A percentile compares a stretch with the other conserved stretches of the same genome.
These are phyloP conservation scores for Botrytis fabae DNA, from an alignment of 2,329 filamentous ascomycete species.

Conservation along the genomic window DNA sequence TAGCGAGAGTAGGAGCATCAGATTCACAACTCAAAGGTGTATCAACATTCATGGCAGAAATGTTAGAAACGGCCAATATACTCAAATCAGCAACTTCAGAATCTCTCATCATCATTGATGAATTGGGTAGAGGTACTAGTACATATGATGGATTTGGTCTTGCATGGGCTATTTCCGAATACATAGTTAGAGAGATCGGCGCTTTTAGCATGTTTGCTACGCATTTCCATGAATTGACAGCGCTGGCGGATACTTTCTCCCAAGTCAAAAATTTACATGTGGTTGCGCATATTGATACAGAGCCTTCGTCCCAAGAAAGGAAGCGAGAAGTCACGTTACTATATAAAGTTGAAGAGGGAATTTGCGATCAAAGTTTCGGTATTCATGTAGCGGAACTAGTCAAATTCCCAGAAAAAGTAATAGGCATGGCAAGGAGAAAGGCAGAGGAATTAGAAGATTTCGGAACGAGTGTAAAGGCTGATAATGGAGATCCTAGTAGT, in stretches of 20 bases:
- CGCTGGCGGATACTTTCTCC: slow-evolving; percentile 79
- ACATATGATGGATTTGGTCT: slow-evolving; percentile 98
- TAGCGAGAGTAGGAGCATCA: slow-evolving; percentile 91
- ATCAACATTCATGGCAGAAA: slow-evolving; percentile 99
- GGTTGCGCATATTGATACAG: slow-evolving; percentile 77
- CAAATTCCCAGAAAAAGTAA: slow-evolving; percentile 92
- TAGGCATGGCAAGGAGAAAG: slow-evolving; percentile 99
- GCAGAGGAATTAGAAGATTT: slow-evolving; percentile 98
- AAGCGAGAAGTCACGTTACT: slow-evolving; percentile 86
- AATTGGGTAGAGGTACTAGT: slow-evolving; percentile 92
- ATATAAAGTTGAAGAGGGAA: slow-evolving; percentile 93
- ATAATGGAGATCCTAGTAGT: slow-evolving; percentile 34
- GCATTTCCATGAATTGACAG: slow-evolving; percentile 97
- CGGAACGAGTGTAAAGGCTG: slow-evolving; percentile 68
- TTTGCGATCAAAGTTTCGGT: slow-evolving; percentile 96
- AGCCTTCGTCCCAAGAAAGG: slow-evolving; percentile 41
- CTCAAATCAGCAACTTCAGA: slow-evolving; percentile 94
- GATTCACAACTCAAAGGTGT: slow-evolving; percentile 98
- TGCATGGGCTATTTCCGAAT: slow-evolving; percentile 98
- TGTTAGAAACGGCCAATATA: slow-evolving; percentile 98
- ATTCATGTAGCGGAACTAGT: slow-evolving; percentile 98
- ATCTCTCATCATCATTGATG: slow-evolving; percentile 97
- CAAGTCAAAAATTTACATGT: slow-evolving; percentile 94
- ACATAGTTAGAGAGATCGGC: slow-evolving; percentile 92
- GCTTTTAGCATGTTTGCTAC: slow-evolving; percentile 96